Base-by-base conservation (phyloP, 768 basidiomycete genomes). In the Naganishia vishniacii region DNA sequence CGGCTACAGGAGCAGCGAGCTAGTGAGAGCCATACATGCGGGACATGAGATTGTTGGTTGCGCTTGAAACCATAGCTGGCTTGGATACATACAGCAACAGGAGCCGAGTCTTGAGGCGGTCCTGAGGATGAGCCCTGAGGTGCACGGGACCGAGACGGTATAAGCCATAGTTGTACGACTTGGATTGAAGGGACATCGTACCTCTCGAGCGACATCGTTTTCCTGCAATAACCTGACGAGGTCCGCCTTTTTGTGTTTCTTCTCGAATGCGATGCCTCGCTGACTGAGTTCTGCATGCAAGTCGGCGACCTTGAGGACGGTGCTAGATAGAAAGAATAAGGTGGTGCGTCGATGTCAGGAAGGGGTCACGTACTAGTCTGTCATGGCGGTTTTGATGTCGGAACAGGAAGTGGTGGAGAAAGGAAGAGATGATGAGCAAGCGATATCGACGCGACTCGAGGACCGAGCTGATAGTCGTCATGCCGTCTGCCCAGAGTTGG, bases 221-320 rank as follows among this genome's bases (percentile, higher is more conserved):
- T 60, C 59, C 31, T 42, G 20, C 51, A 64, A 20, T 26, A 51
- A 32, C 15, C 31, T 28, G 25, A 64, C 48, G 16, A 64, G 48
- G 26, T 64, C 63, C 12, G 63, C 63, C 20, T 64, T 64, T 23
- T 64, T 64, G 51, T 53, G 51, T 11, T 51, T 64, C 25, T 23
- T 60, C 13, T 44, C 42, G 26, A 60, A 41, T 2, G 53, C 32
- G 15, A 64, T 51, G 29, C 45, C 29, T 7, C 46, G 32, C 15
- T 34, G 29, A 11, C 25, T 37, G n/a, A 56, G 46, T 12, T 29
- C n/a, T 11, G 49, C 51, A 20, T 64, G 56, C 28, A 64, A 48
- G 13, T 58, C 48, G 1, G 51, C 34, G 11, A 64, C 63, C 5
- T 51, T 64, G 41, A 42, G 51, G n/a, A 37, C 29, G 44, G 44